phyloP scores from a whole-genome alignment of 257 asterid species.

The Solanum chilense region DNA sequence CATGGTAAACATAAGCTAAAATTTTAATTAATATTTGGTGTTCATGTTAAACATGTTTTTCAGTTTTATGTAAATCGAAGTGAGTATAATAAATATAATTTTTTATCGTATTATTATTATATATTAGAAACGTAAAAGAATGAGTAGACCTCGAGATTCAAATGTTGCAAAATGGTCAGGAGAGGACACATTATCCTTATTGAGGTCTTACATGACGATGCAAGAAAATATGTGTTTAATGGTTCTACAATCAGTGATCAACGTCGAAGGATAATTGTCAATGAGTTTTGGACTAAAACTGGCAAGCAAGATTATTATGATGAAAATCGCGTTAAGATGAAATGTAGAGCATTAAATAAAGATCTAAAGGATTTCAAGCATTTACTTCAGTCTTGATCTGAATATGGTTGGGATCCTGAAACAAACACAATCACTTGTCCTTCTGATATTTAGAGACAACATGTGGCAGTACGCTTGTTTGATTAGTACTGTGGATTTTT shows the following conservation, averaged over 20 bases:
- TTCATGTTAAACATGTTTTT: neutral
- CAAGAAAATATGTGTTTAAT: neutral
- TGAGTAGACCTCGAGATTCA: neutral
- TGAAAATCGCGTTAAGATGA: neutral
- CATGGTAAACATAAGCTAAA: no score
- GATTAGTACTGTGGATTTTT: neutral
- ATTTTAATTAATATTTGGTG: no score
- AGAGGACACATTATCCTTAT: neutral
- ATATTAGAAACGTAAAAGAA: no score
- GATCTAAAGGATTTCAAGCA: neutral
- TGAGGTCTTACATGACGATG: neutral
- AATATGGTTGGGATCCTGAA: no score
- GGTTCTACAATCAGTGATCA: no score
- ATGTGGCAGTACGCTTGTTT: neutral
- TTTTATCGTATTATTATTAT: no score
- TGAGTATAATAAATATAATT: neutral
- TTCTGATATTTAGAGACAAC: neutral
- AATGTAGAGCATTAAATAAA: no score
- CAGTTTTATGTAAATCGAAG: no score
- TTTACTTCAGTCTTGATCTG: no score
- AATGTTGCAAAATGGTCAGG: no score
- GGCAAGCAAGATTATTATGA: neutral
- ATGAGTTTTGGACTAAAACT: no score
- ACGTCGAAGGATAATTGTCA: neutral
- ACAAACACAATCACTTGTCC: neutral